Conservation (phyloP, 352 stramenopile species). For the Pythium periplocum region DNA sequence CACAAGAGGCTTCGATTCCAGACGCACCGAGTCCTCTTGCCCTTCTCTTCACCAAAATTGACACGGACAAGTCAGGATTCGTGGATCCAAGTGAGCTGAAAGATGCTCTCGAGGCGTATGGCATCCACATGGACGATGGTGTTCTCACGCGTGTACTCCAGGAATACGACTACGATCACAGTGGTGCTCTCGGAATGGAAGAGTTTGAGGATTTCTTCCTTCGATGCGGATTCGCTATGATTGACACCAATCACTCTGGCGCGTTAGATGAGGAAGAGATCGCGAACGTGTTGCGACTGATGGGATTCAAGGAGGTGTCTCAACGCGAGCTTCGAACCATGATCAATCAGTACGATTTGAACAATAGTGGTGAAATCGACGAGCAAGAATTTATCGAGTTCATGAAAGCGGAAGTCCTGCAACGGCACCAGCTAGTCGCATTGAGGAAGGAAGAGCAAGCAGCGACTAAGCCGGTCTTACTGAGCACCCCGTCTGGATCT, state of each 20-base stretch:
- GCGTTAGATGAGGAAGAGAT: slow-evolving; percentile 47
- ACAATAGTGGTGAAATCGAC: slow-evolving; percentile 69
- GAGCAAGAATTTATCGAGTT: slow-evolving; percentile 71
- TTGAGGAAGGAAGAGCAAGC: not conserved
- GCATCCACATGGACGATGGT: slow-evolving; percentile 30
- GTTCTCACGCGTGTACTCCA: slow-evolving; percentile 26
- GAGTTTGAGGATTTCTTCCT: slow-evolving; percentile 60
- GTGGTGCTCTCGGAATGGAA: slow-evolving; percentile 29
- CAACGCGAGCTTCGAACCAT: slow-evolving; percentile 37
- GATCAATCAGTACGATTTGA: slow-evolving; percentile 60
- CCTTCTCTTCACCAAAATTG: slow-evolving; percentile 39
- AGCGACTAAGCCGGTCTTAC: not conserved
- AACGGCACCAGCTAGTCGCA: not conserved
- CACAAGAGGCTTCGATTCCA: not conserved
- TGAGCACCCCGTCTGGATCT: slow-evolving; percentile 1
- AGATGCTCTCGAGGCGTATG: slow-evolving; percentile 26
- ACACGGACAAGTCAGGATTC: slow-evolving; percentile 38
- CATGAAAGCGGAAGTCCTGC: slow-evolving; percentile 50
- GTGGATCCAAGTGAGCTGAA: slow-evolving; percentile 38
- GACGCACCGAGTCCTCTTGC: slow-evolving; percentile 14
- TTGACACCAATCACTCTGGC: slow-evolving; percentile 53
- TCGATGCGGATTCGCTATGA: slow-evolving; percentile 48
- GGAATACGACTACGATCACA: slow-evolving; percentile 55
- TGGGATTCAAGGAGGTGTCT: slow-evolving; percentile 36
- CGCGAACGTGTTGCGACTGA: slow-evolving; percentile 37